Conservation (phyloP, 495 filamentous ascomycete genomes). For the Lophium mytilinum region DNA sequence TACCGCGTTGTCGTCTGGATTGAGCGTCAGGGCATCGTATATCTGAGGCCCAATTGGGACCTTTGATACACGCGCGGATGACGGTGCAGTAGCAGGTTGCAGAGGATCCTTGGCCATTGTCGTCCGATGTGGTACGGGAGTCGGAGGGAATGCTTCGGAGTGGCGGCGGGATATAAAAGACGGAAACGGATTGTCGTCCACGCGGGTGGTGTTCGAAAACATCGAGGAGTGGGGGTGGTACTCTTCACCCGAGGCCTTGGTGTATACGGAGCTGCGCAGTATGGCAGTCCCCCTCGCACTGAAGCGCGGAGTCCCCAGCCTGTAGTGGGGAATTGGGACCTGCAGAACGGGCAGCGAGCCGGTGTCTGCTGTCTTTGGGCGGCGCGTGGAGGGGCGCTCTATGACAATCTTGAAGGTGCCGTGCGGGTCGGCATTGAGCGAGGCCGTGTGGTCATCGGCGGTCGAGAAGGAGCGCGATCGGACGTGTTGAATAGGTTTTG, state of each 20-base stretch:
- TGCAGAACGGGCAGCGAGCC: slow-evolving; percentile 53
- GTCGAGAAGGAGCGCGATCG: slow-evolving; percentile 57
- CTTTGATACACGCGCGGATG: slow-evolving; percentile 19
- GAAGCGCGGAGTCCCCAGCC: slow-evolving; percentile 75
- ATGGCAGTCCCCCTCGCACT: slow-evolving; percentile 69
- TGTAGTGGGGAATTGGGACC: slow-evolving; percentile 78
- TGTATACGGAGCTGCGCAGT: slow-evolving; percentile 65
- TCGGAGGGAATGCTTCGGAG: slow-evolving; percentile 35
- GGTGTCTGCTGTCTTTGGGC: slow-evolving; percentile 61
- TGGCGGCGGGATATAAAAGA: slow-evolving; percentile 35
- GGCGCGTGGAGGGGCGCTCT: slow-evolving; percentile 55
- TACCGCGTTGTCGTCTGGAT: slow-evolving; percentile 67
- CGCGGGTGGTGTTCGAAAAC: slow-evolving; percentile 41
- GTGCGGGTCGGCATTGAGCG: slow-evolving; percentile 44
- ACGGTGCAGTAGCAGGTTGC: slow-evolving; percentile 17
- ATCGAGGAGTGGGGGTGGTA: slow-evolving; percentile 45
- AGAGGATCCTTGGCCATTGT: slow-evolving; percentile 24
- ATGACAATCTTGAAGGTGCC: slow-evolving; percentile 80
- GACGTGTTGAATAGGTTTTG: slow-evolving; percentile 35
- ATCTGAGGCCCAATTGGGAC: slow-evolving; percentile 34
- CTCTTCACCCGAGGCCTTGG: slow-evolving; percentile 46
- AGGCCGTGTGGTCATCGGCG: slow-evolving; percentile 34
- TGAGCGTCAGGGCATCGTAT: slow-evolving; percentile 68
- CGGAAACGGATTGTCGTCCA: slow-evolving; percentile 37
- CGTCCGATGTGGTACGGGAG: slow-evolving; percentile 10